These are phyloP conservation scores for Scheffersomyces coipomensis DNA, from an alignment of 805 yeast genomes.

Conservation along the genomic window DNA sequence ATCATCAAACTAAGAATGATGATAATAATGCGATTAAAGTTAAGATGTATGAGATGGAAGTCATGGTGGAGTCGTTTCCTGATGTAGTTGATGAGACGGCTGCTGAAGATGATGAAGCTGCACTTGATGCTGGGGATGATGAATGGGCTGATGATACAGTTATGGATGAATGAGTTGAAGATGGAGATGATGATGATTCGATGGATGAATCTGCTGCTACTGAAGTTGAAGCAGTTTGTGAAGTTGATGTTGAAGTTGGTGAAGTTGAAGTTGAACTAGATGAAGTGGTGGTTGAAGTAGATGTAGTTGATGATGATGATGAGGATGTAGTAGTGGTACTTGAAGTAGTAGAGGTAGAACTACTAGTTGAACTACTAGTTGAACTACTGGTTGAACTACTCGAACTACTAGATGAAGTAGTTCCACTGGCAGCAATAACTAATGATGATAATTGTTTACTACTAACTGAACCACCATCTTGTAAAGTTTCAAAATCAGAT, in stretches of 20 bases:
- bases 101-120: slow-evolving; percentile 4
- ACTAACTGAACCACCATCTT: slow-evolving; percentile 24
- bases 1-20: neutral
- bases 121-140: neutral
- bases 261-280: slow-evolving; percentile 39
- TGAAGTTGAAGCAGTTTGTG: slow-evolving; percentile 7
- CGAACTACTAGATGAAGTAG: slow-evolving; percentile 6
- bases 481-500: slow-evolving; percentile 27
- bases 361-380: slow-evolving; percentile 7
- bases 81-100: slow-evolving; percentile 7
- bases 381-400: slow-evolving; percentile 10
- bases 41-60: neutral
- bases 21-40: neutral
- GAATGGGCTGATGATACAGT: slow-evolving; percentile 1
- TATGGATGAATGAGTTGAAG: slow-evolving; percentile 1
- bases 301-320: neutral
- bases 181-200: slow-evolving; percentile 3
- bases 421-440: slow-evolving; percentile 1
- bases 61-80: slow-evolving; percentile 1
- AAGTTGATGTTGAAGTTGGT: slow-evolving; percentile 10
- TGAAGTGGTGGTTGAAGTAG: neutral
- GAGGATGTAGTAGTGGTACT: slow-evolving; percentile 4
- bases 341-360: slow-evolving; percentile 4
- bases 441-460: slow-evolving; percentile 10
- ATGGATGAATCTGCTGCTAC: slow-evolving; percentile 3